phyloP scores from a whole-genome alignment of 1,139 yeast species.

The Pichia sp. region DNA sequence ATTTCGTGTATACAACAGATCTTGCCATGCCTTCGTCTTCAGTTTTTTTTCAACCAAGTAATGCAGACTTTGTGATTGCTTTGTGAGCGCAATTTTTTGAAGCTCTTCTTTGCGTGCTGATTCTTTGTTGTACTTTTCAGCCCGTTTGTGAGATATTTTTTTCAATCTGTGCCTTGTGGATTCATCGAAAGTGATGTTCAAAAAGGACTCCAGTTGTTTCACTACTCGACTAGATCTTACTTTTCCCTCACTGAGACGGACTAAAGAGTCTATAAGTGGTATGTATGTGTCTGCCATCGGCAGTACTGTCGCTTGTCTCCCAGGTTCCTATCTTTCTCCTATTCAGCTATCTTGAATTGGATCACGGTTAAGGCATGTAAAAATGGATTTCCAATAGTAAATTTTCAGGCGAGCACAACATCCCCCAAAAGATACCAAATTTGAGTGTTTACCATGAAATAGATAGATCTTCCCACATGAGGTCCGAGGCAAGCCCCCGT shows the following conservation, averaged over 20 bases:
- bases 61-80: background rate
- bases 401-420: no score
- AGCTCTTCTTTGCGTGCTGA: background rate
- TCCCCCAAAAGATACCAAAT: no score
- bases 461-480: no score
- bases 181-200: slow-evolving; percentile 4
- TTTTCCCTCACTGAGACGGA: background rate
- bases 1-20: slow-evolving; percentile 5
- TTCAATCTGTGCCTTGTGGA: background rate
- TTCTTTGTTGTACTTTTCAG: background rate
- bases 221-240: background rate
- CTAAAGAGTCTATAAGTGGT: slow-evolving; percentile 4
- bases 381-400: no score
- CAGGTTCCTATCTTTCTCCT: background rate
- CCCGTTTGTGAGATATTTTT: background rate
- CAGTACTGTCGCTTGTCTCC: background rate
- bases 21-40: slow-evolving; percentile 2
- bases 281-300: background rate
- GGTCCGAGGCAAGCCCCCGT: no score
- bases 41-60: background rate
- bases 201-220: slow-evolving; percentile 5
- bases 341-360: no score
- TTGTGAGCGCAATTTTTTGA: background rate
- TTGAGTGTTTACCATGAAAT: no score
- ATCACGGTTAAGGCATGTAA: no score